These are phyloP conservation scores for Erysimum cheiri DNA, from an alignment of 441 rosid species.

Conservation along the genomic window DNA sequence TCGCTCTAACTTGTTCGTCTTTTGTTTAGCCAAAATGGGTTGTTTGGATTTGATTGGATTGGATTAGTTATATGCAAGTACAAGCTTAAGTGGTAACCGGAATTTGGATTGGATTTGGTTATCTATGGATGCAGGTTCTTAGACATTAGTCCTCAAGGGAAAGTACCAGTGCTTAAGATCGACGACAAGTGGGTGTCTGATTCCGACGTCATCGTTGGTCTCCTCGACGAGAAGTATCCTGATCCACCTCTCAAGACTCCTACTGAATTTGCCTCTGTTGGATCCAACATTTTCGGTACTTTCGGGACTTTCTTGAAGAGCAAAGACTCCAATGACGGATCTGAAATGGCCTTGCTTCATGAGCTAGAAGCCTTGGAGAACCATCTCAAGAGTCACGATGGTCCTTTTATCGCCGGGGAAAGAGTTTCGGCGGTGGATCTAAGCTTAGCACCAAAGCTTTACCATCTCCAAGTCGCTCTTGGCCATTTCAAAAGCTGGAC, in stretches of 20 bases:
- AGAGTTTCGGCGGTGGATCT: slow-evolving; percentile 79
- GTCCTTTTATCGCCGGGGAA: slow-evolving; percentile 84
- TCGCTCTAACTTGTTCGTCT: background rate
- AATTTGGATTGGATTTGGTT: slow-evolving; percentile 3
- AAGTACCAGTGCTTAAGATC: slow-evolving; percentile 77
- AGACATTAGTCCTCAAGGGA: slow-evolving; percentile 84
- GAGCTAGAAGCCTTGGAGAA: slow-evolving; percentile 83
- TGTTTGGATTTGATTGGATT: background rate
- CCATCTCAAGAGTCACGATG: slow-evolving; percentile 77
- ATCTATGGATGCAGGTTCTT: slow-evolving; percentile 59
- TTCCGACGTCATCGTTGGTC: slow-evolving; percentile 79
- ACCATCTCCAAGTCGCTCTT: slow-evolving; percentile 82
- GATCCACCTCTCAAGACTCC: slow-evolving; percentile 75
- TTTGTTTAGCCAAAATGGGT: background rate
- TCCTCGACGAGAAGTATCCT: slow-evolving; percentile 88
- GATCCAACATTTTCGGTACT: slow-evolving; percentile 70
- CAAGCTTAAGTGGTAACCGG: slow-evolving; percentile 4
- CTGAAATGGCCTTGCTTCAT: slow-evolving; percentile 71
- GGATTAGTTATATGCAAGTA: slow-evolving; percentile 46
- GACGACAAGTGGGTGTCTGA: slow-evolving; percentile 91
- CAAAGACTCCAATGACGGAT: slow-evolving; percentile 75
- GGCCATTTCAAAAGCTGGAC: slow-evolving; percentile 90
- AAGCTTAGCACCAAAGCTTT: slow-evolving; percentile 89
- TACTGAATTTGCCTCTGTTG: slow-evolving; percentile 69
- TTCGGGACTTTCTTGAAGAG: slow-evolving; percentile 79